Evolutionary conservation across 2,329 filamentous ascomycete species (phyloP), one percentile per base, ranked within the genome.

Genomic region (Ascochyta clinopodiicola): DNA sequence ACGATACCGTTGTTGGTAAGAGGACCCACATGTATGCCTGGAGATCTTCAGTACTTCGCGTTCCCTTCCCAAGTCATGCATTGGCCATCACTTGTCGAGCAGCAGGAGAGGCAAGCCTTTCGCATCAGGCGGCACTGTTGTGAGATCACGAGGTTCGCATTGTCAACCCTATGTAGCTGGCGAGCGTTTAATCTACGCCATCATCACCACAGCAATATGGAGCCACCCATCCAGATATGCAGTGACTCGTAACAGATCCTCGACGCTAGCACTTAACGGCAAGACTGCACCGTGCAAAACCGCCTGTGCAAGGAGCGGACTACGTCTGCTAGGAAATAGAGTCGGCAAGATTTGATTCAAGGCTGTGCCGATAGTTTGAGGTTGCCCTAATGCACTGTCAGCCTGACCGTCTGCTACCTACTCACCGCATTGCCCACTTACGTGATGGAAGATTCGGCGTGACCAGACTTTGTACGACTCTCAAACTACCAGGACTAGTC

Each of bases 171-270:
- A 51, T 46, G 42, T 43, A 51, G 46, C 25, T 38, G 46, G 45
- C 32, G n/a, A 43, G 39, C 31, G 29, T 12, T 29, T 9, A 12
- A 3, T 44, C 34, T 69, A 84, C 13, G 78, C 79, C 70, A 92
- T 81, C 79, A 96, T 88, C 19, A 88, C 83, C 5, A 97, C 84
- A 47, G 92, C 90, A 37, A 97, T 77, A 74, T 92, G 91, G 24
- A 96, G 75, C 89, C 93, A 99, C 0, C 95, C 95, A 77, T 99
- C 95, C 0, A 92, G 87, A 79, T 97, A 98, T 1, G 91, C 87
- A 4, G 90, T 89, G 68, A 89, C 89, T 52, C 87, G 84, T 77
- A 95, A 90, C 54, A 99, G 74, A 42, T 97, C 94, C 69, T 92
- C 90, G 17, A 99, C 76, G 22, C 88, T 88, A 1, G 92, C 90